phyloP scores from a whole-genome alignment of 805 yeast species.

The Candida gorgasii region DNA sequence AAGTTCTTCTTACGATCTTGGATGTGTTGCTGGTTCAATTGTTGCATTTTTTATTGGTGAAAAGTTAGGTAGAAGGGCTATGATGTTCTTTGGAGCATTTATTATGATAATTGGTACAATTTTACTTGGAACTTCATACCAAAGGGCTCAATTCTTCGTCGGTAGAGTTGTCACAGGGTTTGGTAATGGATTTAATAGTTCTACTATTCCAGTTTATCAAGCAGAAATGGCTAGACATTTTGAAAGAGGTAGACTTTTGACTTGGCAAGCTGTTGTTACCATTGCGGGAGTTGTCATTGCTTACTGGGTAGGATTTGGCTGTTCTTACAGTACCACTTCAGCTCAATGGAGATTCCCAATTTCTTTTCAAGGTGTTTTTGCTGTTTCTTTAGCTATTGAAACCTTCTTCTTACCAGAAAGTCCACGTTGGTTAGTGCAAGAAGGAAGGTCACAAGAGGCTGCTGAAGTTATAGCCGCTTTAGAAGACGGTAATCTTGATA shows the following conservation, averaged over 20 bases:
- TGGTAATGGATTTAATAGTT: conserved; percentile 43
- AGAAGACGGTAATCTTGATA: conserved; percentile 36
- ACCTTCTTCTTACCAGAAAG: conserved; percentile 59
- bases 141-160: conserved; percentile 65
- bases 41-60: conserved; percentile 43
- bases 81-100: conserved; percentile 35
- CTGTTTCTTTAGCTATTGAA: conserved; percentile 42
- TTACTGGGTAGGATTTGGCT: conserved; percentile 61
- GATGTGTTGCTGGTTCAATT: conserved; percentile 50
- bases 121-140: conserved; percentile 34
- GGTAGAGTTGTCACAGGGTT: conserved; percentile 52
- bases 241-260: conserved; percentile 40
- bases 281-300: conserved; percentile 74
- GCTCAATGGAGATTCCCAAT: conserved; percentile 49
- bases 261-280: conserved; percentile 50
- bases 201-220: conserved; percentile 48
- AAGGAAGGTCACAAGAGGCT: conserved; percentile 38
- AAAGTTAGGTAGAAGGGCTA: conserved; percentile 41
- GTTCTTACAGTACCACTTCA: conserved; percentile 56
- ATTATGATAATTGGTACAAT: conserved; percentile 41
- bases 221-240: conserved; percentile 46
- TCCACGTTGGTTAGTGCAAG: conserved; percentile 67
- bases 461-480: conserved; percentile 37
- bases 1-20: conserved; percentile 66
- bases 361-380: conserved; percentile 64